Base-by-base conservation (phyloP, 163 green algal genomes). In the Scenedesmus sp. region DNA sequence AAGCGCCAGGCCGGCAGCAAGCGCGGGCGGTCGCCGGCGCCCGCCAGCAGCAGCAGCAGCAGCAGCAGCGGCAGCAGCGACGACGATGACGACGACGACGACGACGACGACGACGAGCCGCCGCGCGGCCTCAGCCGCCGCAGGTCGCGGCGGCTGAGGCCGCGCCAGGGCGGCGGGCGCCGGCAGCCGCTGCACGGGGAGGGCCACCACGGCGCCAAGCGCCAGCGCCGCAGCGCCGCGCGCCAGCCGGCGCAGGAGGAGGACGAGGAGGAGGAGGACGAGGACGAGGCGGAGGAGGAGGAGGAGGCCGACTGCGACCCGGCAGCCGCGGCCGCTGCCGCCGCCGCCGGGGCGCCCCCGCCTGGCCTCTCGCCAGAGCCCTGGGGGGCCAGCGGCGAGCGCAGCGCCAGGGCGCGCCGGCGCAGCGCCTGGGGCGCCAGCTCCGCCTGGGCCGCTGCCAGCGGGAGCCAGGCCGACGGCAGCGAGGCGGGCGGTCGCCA, bases 61-160 rank as follows among this genome's bases (percentile, higher is more conserved):
- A 75, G 56, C 33, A n/a, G n/a, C n/a, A 64, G 56, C 56, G 39
- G 56, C 7, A 64, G 24, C 20, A 77, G 67, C 48, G 36, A 42
- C 47, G 13, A 6, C 17, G 47, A 17, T 14, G 47, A 47, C 64
- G 11, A 29, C 15, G 22, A 29, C 42, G 24, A 39, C 11, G 58
- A 29, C 22, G 29, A 11, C n/a, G n/a, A n/a, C n/a, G n/a, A n/a
- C n/a, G n/a, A n/a, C n/a, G n/a, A n/a, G n/a, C n/a, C n/a, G n/a
- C 29, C 58, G 15, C 48, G 48, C 10, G 60, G 34, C 62, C 14
- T 22, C 63, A 45, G 48, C 50, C 24, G 48, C 48, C 29, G n/a
- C n/a, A n/a, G n/a, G n/a, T n/a, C n/a, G n/a, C n/a, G n/a, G n/a
- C n/a, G n/a, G n/a, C n/a, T n/a, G n/a, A n/a, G n/a, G n/a, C n/a